phyloP scores from a whole-genome alignment of 257 asterid species.

The Nicotiana knightiana region DNA sequence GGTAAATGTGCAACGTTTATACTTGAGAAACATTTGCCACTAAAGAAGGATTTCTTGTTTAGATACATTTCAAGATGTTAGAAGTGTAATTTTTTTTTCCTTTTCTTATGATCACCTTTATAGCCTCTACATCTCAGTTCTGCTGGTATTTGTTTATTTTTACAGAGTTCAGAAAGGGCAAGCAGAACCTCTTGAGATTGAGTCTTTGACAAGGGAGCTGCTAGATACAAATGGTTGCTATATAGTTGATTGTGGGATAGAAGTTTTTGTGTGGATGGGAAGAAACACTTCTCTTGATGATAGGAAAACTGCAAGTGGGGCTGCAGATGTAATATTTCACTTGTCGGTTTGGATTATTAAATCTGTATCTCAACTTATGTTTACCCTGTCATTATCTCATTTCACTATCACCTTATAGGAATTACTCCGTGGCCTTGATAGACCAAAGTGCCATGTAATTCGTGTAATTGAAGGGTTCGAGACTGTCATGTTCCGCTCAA shows the following conservation, averaged over 20 bases:
- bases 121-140: background rate
- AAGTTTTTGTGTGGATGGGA: slow-evolving; percentile 92
- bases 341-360: slow-evolving; percentile 19
- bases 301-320: slow-evolving; percentile 83
- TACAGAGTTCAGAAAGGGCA: slow-evolving; percentile 70
- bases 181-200: slow-evolving; percentile 60
- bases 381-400: slow-evolving; percentile 14
- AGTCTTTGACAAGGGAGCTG: slow-evolving; percentile 68
- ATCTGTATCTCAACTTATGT: slow-evolving; percentile 6
- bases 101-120: background rate
- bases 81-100: background rate
- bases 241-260: slow-evolving; percentile 82
- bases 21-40: background rate
- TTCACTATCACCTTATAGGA: slow-evolving; percentile 41
- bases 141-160: slow-evolving; percentile 8
- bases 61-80: background rate
- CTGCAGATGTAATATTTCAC: slow-evolving; percentile 66
- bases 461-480: slow-evolving; percentile 97
- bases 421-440: slow-evolving; percentile 50
- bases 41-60: background rate
- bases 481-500: slow-evolving; percentile 75
- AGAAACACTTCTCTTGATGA: slow-evolving; percentile 83
- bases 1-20: background rate
- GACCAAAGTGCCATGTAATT: slow-evolving; percentile 54
- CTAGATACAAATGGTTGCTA: slow-evolving; percentile 81